Evolutionary conservation across 495 filamentous ascomycete genomes (phyloP), one percentile per base, ranked within the genome.

Genomic region (Aspergillus haitiensis): DNA sequence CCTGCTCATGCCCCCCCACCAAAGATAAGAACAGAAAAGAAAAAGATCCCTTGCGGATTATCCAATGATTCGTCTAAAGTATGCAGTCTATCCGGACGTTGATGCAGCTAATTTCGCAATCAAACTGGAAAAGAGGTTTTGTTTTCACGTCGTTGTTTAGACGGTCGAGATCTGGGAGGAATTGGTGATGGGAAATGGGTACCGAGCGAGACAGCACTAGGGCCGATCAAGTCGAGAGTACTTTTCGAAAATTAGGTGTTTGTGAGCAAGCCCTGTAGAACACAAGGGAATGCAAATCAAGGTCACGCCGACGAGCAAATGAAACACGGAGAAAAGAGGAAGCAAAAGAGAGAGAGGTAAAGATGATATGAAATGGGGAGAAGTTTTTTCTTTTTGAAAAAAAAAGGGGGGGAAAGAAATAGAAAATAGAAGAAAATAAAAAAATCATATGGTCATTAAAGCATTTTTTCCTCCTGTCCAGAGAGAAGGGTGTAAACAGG

Each of bases 401-500:
- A 60, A 42, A n/a, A 35, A 47, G 49, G 13, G 7, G 16, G 34
- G 34, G 47, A 34, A 34, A 51, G 18, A 11, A 27, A 37, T 36
- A 31, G 45, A 31, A 51, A 40, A 40, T n/a, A 27, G 21, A 27
- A 27, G 37, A 40, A 40, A 40, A 12, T 32, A 51, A 51, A 33
- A 31, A 31, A 44, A 18, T 44, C 21, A 27, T 44, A 47, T 21
- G 40, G 53, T 59, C 61, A 58, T 59, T 46, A 54, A 60, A 11
- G 49, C 33, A 50, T 50, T 52, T 70, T 70, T 42, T 64, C 62
- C 59, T 71, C 71, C 69, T 88, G 85, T 67, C 83, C 84, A 49
- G 81, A 78, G 50, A 99, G 82, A 37, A 99, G 84, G 33, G 93
- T 96, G 75, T 89, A 84, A 39, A 92, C 89, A 2, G 92, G 90